Evolutionary conservation across 768 basidiomycete species (phyloP).

Genomic region (Lactarius hengduanensis): DNA sequence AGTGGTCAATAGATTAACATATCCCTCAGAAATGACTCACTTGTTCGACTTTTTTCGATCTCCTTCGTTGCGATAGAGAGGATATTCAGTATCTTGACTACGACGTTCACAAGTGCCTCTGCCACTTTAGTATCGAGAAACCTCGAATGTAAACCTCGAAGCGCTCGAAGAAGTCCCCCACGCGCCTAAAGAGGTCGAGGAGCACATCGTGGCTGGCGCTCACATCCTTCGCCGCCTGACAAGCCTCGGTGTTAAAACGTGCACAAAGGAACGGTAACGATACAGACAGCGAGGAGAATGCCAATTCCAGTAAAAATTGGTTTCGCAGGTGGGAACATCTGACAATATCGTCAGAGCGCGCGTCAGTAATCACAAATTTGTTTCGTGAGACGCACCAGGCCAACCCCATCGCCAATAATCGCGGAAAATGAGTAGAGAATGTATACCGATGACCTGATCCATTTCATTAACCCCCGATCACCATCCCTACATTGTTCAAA

Average conservation of each 20-base stretch:
- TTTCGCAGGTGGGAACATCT: slow-evolving; percentile 10
- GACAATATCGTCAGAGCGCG: not conserved
- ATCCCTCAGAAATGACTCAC: not conserved
- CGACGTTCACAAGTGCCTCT: not conserved
- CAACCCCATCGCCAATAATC: not conserved
- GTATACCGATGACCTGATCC: not conserved
- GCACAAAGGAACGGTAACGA: not conserved
- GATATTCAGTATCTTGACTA: slow-evolving; percentile 4
- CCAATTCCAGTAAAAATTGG: not conserved
- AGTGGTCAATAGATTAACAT: not conserved
- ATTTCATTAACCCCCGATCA: not conserved
- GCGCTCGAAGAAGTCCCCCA: not conserved
- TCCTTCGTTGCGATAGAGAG: slow-evolving; percentile 4
- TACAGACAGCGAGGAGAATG: not conserved
- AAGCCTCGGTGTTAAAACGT: not conserved
- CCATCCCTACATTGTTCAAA: not conserved
- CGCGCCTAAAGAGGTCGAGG: not conserved
- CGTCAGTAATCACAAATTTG: no score
- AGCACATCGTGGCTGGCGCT: not conserved
- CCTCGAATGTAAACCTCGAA: not conserved
- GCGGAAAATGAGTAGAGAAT: not conserved
- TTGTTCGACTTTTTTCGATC: not conserved
- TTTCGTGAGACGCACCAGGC: not conserved
- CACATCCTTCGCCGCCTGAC: not conserved
- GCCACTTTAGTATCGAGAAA: not conserved